Evolutionary conservation across 495 filamentous ascomycete genomes (phyloP), one percentile per base, ranked within the genome.

Genomic region (Neurospora sp.): DNA sequence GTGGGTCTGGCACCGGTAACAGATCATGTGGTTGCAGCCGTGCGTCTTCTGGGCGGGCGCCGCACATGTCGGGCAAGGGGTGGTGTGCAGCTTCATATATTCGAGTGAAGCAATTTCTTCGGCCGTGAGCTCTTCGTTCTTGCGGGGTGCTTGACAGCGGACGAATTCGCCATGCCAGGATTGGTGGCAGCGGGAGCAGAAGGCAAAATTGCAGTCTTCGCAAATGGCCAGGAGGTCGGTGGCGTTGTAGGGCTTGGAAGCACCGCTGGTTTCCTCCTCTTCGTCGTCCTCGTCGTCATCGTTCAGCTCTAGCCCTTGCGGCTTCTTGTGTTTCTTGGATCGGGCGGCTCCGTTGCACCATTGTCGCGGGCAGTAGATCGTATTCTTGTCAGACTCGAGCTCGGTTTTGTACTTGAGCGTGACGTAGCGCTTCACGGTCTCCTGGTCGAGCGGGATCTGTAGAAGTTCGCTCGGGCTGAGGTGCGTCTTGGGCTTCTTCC

Each of bases 1-100:
- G 80, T 98, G 96, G 2, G 93, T 90, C 59, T 89, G 84, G 83
- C 96, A 99, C 72, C 92, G 90, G 81, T 91, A 93, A 80, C 96
- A 99, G 19, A 90, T 91, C 96, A 99, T 99, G 79, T 99, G 96
- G 81, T 99, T 99, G 88, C 96, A 99, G 39, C 96, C 96, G 77
- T 93, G 89, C 15, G 90, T 92, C 83, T 99, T 99, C 77, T 98
- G 92, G 28, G 90, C 90, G 1, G 92, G 93, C 2, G 91, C 89
- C n/a, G 83, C 87, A 81, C 96, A 99, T 5, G 92, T 94, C n/a
- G 96, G 96, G 78, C 96, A 99, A 11, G 90, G 89, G 0, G 93
- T 92, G 0, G 95, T 96, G 83, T 97, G 90, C 40, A 88, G 74
- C 45, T 85, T 85, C 73, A 99, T 84, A 78, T 94, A 99, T 48